Percentiles rank a stretch among this genome's conserved stretches.
phyloP scores from a whole-genome alignment of 2,329 filamentous ascomycete species.

The Alternaria panax region DNA sequence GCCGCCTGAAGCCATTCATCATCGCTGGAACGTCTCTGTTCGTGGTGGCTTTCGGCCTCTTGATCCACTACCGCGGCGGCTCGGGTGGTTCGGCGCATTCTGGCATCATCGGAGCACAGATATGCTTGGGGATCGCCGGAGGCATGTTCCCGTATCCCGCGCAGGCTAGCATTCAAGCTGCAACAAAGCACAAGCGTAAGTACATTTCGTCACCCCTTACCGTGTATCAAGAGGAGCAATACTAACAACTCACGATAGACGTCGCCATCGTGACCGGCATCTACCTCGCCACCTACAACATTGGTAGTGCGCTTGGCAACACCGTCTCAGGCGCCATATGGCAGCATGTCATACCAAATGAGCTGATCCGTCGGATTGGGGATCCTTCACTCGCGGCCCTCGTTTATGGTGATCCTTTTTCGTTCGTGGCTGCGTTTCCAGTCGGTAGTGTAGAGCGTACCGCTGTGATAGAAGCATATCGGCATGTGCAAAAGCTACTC shows the following conservation, averaged over 20 bases:
- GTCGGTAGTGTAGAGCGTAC: conserved; percentile 56
- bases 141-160: conserved; percentile 66
- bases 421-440: conserved; percentile 48
- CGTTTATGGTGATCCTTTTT: conserved; percentile 55
- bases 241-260: conserved; percentile 35
- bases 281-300: conserved; percentile 69
- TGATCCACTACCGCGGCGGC: conserved; percentile 68
- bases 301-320: conserved; percentile 67
- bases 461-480: conserved; percentile 55
- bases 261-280: conserved; percentile 70
- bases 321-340: conserved; percentile 69
- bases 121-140: conserved; percentile 68
- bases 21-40: conserved; percentile 66
- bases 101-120: conserved; percentile 68
- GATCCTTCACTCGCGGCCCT: conserved; percentile 52
- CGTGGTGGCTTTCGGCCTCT: conserved; percentile 68
- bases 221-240: not conserved
- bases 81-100: conserved; percentile 53
- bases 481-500: conserved; percentile 56
- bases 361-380: conserved; percentile 52
- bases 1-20: conserved; percentile 68
- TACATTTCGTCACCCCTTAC: not conserved
- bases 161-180: conserved; percentile 60
- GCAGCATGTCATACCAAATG: conserved; percentile 59
- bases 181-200: conserved; percentile 56